Percentiles rank a stretch among this genome's conserved stretches.
phyloP scores from a whole-genome alignment of 495 filamentous ascomycete genomes.

The Neurospora cerealis region DNA sequence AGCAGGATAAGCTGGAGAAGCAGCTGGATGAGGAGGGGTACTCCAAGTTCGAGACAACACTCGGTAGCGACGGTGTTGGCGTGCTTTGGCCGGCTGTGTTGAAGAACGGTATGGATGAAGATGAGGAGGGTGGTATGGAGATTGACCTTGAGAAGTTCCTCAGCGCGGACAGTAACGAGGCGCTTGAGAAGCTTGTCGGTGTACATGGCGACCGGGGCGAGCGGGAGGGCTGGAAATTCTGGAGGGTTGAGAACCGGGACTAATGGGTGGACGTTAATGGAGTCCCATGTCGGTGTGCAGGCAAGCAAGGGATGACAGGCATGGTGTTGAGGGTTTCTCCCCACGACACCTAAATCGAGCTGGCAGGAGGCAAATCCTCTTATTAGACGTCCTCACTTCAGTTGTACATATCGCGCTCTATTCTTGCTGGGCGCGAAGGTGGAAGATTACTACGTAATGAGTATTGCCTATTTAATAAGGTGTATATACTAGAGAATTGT shows the following conservation, averaged over 20 bases:
- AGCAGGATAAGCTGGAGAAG: conserved; percentile 48
- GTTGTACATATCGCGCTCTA: not conserved
- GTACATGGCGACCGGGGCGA: conserved; percentile 51
- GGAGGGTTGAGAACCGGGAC: conserved; percentile 49
- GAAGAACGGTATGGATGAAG: conserved; percentile 56
- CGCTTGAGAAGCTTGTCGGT: conserved; percentile 67
- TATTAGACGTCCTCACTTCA: not conserved
- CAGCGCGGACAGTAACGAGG: conserved; percentile 65
- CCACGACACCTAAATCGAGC: not conserved
- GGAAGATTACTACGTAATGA: not conserved
- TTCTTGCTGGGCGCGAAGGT: not conserved
- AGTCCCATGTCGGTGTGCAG: not conserved
- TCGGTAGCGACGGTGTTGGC: conserved; percentile 87
- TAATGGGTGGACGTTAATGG: not conserved
- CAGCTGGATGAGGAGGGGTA: conserved; percentile 69
- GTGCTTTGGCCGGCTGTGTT: conserved; percentile 86
- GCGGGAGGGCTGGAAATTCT: conserved; percentile 88
- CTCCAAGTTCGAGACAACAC: conserved; percentile 71
- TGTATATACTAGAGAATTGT: not conserved
- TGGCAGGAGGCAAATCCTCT: not conserved
- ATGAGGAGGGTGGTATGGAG: conserved; percentile 71
- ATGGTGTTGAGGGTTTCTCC: not conserved
- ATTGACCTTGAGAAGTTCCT: conserved; percentile 91
- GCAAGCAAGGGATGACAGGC: not conserved
- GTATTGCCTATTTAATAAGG: not conserved